Base-by-base conservation (phyloP, 1,139 yeast species). In the Hansenula lynferdii region DNA sequence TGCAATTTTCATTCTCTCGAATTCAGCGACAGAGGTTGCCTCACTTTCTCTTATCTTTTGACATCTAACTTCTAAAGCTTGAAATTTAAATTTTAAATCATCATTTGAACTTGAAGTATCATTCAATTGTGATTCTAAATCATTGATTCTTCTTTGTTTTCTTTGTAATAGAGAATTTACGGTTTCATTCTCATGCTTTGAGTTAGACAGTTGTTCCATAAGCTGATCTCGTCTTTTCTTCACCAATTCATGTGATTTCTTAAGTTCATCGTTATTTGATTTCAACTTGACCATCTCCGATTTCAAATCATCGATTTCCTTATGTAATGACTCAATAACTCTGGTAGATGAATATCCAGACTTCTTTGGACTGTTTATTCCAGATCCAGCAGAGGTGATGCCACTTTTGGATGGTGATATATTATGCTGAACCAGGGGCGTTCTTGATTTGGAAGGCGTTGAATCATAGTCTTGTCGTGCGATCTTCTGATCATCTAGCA, bases 151-250 rank as follows among this genome's bases (percentile, higher is more conserved):
- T 42, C 87, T 67, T 52, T 80, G 82, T 53, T 81, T 80, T 43
- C 89, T 63, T 47, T 72, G 77, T 47, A 81, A 61, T 46, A 80
- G 58, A 0, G 85, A 79, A 48, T 71, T 75, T 31, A 80, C 67
- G 64, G 80, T 79, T 50, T 81, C 85, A 50, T 77, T 78, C 50
- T 82, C 86, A 54, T 80, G 86, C 56, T 80, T 81, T 24, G 81
- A 67, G 49, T 80, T 81, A 30, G 85, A 80, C 47, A 80, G 61
- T 54, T 77, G 85, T 52, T 83, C 90, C 31, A 78, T 70, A 42
- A 77, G 66, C 42, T 75, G 73, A 34, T 79, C 81, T 44, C 80
- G 77, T 52, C 76, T 72, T 41, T 69, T 67, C 37, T 70, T 60
- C 21, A 70, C 59, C 17, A 70, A 59, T 22, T 70, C 66, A 47